Evolutionary conservation across 257 asterid genomes (phyloP), one percentile per base, ranked within the genome.

Genomic region (Plectranthus barbatus): DNA sequence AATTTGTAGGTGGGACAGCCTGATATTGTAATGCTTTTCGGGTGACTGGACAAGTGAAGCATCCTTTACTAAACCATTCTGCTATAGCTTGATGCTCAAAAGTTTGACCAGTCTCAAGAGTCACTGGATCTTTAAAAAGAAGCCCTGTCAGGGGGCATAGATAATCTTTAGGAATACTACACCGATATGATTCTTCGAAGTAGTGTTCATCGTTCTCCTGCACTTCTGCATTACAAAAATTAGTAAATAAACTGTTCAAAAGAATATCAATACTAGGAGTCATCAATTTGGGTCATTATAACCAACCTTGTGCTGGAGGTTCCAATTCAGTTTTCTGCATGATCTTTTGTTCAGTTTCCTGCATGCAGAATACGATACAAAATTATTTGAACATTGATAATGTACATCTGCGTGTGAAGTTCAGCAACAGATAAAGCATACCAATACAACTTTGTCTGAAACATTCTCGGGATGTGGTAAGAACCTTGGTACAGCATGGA

Each of bases 71-170:
- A 39, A 84, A 70, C 96, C 95, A 89, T 46, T 62, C 77, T 36
- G 46, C 47, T 61, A 89, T 79, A 48, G 93, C 84, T 84, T 73
- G 73, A 11, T 85, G 77, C 74, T 84, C 96, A 14, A 74, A 88
- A 53, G 88, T 86, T 68, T 84, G 87, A 23, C 96, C 95, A 10
- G 95, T 86, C 71, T 86, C 93, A 4, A 89, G 80, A 66, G 96
- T 89, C 57, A 82, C 89, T 3, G 96, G 96, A 58, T 82, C 88
- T 60, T 77, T 82, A 46, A 86, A 81, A 57, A 82, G 54, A 78
- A 73, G 67, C 23, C 81, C 87, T 5, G 86, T 86, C 62, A 89
- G 50, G 31, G 91, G 88, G 77, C 95, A 89, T 53, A 80, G 7
- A 52, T 84, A 89, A 57, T 89, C 96, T 39, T 48, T 52, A 0